phyloP scores from a whole-genome alignment of 225 moss, liverwort and hornwort species.

The Physcomitrium patens region DNA sequence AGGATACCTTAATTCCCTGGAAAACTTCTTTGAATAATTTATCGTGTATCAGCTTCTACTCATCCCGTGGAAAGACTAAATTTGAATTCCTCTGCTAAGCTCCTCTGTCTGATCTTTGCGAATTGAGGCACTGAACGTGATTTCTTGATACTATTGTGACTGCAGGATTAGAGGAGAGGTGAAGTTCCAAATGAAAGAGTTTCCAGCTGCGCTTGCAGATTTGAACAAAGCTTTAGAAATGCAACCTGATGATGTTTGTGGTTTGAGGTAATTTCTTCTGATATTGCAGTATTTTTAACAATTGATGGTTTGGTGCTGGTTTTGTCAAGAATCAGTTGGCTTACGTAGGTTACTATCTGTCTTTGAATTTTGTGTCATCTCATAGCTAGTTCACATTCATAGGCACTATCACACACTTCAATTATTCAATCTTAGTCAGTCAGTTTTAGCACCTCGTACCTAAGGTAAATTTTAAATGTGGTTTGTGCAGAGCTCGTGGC shows the following conservation, averaged over 20 bases:
- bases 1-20: no score
- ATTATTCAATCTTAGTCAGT: no score
- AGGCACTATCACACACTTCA: no score
- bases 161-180: conserved; percentile 41
- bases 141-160: neutral
- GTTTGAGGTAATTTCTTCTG: conserved; percentile 20
- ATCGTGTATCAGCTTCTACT: neutral
- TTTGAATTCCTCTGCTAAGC: neutral
- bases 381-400: no score
- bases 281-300: neutral
- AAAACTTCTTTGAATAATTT: neutral
- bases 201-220: conserved; percentile 33
- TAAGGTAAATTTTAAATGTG: neutral
- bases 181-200: conserved; percentile 38
- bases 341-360: neutral
- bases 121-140: neutral
- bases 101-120: neutral
- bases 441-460: neutral
- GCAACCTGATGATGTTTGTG: conserved; percentile 27
- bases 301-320: neutral
- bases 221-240: conserved; percentile 30
- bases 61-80: neutral
- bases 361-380: no score
- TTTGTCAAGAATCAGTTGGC: neutral
- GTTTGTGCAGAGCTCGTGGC: conserved; percentile 37